Conservation (phyloP, 345 rosid genomes). For the Cardamine occulta region DNA sequence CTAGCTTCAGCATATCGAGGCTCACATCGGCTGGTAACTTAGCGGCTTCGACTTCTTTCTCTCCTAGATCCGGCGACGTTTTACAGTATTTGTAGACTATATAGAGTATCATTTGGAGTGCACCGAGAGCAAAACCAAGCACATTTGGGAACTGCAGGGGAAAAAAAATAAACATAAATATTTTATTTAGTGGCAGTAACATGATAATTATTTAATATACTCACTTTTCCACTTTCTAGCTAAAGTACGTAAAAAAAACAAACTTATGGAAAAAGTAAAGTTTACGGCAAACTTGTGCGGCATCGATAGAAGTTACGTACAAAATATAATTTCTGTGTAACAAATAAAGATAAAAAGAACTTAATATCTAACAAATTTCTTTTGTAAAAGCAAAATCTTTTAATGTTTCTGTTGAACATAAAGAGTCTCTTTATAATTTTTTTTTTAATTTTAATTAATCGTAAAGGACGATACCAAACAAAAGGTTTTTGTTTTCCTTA, state of each 20-base stretch:
- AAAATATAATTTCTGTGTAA: conserved; percentile 34
- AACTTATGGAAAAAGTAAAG: conserved; percentile 48
- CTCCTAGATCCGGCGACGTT: conserved; percentile 40
- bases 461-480: conserved; percentile 41
- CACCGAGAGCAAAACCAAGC: conserved; percentile 54
- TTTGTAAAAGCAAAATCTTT: conserved; percentile 39
- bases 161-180: too few relatives aligned
- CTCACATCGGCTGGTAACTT: conserved; percentile 39
- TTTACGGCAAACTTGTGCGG: conserved; percentile 62
- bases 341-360: conserved; percentile 31
- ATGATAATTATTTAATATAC: conserved; percentile 17
- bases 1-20: conserved; percentile 43
- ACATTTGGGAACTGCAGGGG: conserved; percentile 56
- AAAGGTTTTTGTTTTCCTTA: conserved; percentile 32
- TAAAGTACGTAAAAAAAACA: conserved; percentile 48
- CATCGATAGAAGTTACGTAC: conserved; percentile 48
- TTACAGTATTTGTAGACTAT: conserved; percentile 50
- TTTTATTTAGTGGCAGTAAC: conserved; percentile 7
- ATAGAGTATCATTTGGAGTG: conserved; percentile 59
- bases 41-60: conserved; percentile 44
- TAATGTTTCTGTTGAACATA: conserved; percentile 37
- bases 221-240: conserved; percentile 42
- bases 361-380: conserved; percentile 20
- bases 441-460: conserved; percentile 23
- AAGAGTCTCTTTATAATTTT: conserved; percentile 38